Evolutionary conservation across 1,139 yeast genomes (phyloP).

Genomic region (Geotrichum klebahnii): DNA sequence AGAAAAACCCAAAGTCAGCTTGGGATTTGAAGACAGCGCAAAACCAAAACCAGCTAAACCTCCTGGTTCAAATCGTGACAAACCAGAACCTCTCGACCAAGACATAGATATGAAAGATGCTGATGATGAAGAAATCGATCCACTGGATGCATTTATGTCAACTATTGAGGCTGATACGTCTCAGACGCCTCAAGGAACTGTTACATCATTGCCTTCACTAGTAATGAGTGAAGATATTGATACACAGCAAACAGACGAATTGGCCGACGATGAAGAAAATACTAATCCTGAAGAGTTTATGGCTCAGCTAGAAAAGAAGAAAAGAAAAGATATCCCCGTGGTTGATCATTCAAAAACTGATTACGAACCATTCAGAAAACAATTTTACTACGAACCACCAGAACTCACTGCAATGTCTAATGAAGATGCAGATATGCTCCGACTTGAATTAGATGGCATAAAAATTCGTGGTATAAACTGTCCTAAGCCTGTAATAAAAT

Average conservation of each 20-base stretch:
- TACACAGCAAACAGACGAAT: slow-evolving; percentile 33
- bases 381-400: slow-evolving; percentile 63
- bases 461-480: slow-evolving; percentile 55
- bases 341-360: slow-evolving; percentile 49
- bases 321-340: slow-evolving; percentile 43
- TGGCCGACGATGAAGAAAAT: slow-evolving; percentile 35
- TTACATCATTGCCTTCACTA: slow-evolving; percentile 23
- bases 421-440: slow-evolving; percentile 53
- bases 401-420: slow-evolving; percentile 47
- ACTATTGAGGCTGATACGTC: slow-evolving; percentile 26
- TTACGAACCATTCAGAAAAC: slow-evolving; percentile 55
- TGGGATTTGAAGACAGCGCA: slow-evolving; percentile 12
- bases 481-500: slow-evolving; percentile 65
- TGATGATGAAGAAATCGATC: slow-evolving; percentile 37
- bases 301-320: slow-evolving; percentile 40
- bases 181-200: slow-evolving; percentile 15
- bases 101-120: slow-evolving; percentile 18
- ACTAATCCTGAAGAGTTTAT: slow-evolving; percentile 33
- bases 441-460: slow-evolving; percentile 60
- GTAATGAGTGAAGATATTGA: slow-evolving; percentile 30
- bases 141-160: slow-evolving; percentile 42
- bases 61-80: background rate
- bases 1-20: slow-evolving; percentile 2
- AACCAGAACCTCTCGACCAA: background rate
- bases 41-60: background rate